Evolutionary conservation across 495 filamentous ascomycete species (phyloP), one percentile per base, ranked within the genome.

Genomic region (Aspergillus conjunctus): DNA sequence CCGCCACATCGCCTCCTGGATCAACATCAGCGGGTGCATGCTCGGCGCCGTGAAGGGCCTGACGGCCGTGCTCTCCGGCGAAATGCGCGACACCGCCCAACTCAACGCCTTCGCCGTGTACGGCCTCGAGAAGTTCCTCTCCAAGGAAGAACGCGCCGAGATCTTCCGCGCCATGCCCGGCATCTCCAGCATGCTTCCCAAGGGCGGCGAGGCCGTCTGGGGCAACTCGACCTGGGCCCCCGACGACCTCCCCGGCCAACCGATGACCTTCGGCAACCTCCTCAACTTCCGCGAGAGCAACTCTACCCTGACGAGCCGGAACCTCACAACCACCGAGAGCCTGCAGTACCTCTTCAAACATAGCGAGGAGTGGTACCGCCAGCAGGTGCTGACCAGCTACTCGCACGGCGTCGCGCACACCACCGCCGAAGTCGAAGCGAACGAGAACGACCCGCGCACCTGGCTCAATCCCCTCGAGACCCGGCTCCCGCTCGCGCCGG

Each of bases 1-100:
- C 44, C 81, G 80, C 21, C 84, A 96, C 70, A 84, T 98, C 51
- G 95, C 94, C 60, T 87, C 90, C 20, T 98, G 95, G 91, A 93
- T 98, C 74, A 98, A 98, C 70, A 92, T 98, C 71, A 93, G 89
- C 61, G 94, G 94, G 17, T 98, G 92, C 71, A 97, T 98, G 93
- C 87, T 98, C 8, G 94, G 94, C 17, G 93, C 94, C 2, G 81
- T 91, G 54, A 98, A 98, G 79, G 92, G 91, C 48, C 74, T 97
- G 21, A 89, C 94, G 1, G 95, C 94, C 9, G 84, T 98, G 7
- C 82, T 98, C 0, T 96, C 92, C 0, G 94, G 94, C 32, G 94
- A 98, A 76, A 98, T 98, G 94, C 89, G 91, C 62, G 94, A 98
- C 69, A 98, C 94, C 0, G 94, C 94, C 1, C 94, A 98, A 68